phyloP scores from a whole-genome alignment of 2,329 filamentous ascomycete genomes.

The Ceratocystis variospora region DNA sequence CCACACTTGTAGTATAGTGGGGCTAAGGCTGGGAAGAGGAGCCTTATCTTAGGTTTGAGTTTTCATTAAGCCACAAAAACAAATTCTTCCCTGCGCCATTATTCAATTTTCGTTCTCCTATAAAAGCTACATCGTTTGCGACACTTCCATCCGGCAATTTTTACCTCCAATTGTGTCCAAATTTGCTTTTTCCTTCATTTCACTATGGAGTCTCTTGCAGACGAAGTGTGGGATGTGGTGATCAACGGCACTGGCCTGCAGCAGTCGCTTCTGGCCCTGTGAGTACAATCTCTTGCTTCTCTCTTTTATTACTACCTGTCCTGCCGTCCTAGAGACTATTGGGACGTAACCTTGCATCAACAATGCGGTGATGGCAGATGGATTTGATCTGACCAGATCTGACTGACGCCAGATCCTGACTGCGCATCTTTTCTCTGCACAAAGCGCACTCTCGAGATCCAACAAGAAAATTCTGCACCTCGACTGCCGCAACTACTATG shows the following conservation, averaged over 20 bases:
- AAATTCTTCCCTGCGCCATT: not conserved
- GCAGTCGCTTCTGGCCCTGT: slow-evolving; percentile 71
- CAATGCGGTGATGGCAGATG: not conserved
- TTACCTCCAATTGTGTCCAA: slow-evolving; percentile 9
- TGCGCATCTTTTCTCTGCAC: slow-evolving; percentile 19
- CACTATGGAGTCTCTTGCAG: slow-evolving; percentile 59
- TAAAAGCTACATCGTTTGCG: not conserved
- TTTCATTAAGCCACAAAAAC: slow-evolving; percentile 3
- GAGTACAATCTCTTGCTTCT: slow-evolving; percentile 27
- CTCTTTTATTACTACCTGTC: slow-evolving; percentile 23
- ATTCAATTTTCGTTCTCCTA: not conserved
- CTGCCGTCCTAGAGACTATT: slow-evolving; percentile 23
- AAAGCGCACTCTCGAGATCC: slow-evolving; percentile 81
- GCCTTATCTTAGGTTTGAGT: not conserved
- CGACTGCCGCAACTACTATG: slow-evolving; percentile 79
- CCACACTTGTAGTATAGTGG: not conserved
- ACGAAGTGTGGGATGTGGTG: slow-evolving; percentile 65
- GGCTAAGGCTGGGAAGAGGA: slow-evolving; percentile 13
- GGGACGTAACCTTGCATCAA: slow-evolving; percentile 22
- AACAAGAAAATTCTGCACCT: slow-evolving; percentile 84
- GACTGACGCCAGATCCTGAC: slow-evolving; percentile 49
- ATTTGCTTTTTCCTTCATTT: slow-evolving; percentile 20
- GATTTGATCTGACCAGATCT: slow-evolving; percentile 30
- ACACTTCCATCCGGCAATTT: slow-evolving; percentile 2
- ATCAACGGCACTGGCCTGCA: slow-evolving; percentile 66